phyloP scores from a whole-genome alignment of 179 eudicot species.

The Gypsophila paniculata region DNA sequence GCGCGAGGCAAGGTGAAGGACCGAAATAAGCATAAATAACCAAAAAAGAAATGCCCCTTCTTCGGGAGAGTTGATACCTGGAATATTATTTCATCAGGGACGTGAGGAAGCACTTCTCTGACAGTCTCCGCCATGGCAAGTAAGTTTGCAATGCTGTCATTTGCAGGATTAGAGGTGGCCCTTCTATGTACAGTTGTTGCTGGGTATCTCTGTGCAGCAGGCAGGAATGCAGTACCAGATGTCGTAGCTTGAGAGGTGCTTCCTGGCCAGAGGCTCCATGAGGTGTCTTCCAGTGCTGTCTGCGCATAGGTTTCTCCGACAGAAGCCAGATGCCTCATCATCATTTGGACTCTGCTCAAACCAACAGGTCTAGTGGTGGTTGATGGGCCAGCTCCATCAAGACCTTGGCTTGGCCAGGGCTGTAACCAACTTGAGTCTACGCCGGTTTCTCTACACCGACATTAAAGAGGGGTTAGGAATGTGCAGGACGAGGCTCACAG shows the following conservation, averaged over 20 bases:
- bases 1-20: too few species aligned
- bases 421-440: constrained; percentile 65
- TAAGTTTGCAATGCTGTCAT: constrained; percentile 57
- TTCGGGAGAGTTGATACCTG: constrained; percentile 45
- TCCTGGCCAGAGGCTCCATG: constrained; percentile 87
- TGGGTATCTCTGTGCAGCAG: constrained; percentile 40
- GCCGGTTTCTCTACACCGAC: constrained; percentile 51
- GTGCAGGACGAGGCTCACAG: not conserved
- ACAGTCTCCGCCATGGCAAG: constrained; percentile 98
- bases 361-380: constrained; percentile 56
- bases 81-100: constrained; percentile 85
- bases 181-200: constrained; percentile 46
- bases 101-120: constrained; percentile 92
- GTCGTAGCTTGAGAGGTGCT: constrained; percentile 69
- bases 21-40: not conserved
- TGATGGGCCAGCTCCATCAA: constrained; percentile 93
- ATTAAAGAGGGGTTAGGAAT: constrained; percentile 5
- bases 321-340: constrained; percentile 97
- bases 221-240: constrained; percentile 42
- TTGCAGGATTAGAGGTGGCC: constrained; percentile 45
- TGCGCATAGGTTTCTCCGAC: constrained; percentile 95
- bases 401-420: constrained; percentile 55
- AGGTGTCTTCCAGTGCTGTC: constrained; percentile 74
- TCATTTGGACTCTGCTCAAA: constrained; percentile 78
- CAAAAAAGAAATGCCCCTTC: not conserved